Evolutionary conservation across 2,329 filamentous ascomycete species (phyloP), one percentile per base, ranked within the genome.

Genomic region (Aaosphaeria arxii): DNA sequence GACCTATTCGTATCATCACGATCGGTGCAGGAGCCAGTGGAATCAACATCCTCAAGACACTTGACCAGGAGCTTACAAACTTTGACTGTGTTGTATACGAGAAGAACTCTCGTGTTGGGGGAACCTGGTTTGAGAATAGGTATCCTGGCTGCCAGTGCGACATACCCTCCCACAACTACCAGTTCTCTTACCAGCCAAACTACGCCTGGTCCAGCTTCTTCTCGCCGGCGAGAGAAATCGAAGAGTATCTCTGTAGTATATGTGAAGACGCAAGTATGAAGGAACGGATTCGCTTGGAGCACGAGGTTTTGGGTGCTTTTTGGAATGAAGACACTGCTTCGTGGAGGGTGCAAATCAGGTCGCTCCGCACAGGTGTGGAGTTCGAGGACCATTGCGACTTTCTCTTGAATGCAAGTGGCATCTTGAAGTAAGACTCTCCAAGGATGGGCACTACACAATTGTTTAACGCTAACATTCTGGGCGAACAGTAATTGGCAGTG

Each of bases 71-170:
- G 31, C 75, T 79, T 45, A 55, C 57, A 7, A 73, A 77, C 50
- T 76, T 70, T 58, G 64, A 54, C 7, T 58, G 69, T 44, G 61
- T 61, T 6, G 60, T 78, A 3, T 79, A 75, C 50, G 77, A 80
- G 54, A 78, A 78, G 59, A 78, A 78, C 50, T 45, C 63, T 1
- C 71, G 73, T 38, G 62, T 79, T 1, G 66, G 69, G 2, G 78
- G 78, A 5, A 80, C 78, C 3, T 81, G 77, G 78, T 77, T 63
- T 39, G 77, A 80, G 57, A 81, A 81, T 59, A 64, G 66, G 51
- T 72, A 72, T 52, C 69, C 70, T n/a, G 68, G 69, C 45, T 76
- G 74, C 57, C 74, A 72, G 4, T 78, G 74, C 52, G 77, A 81
- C 46, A 71, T 80, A 0, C 77, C 76, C 1, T 70, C 76, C 1